A percentile compares a stretch with the other conserved stretches of the same genome.
Evolutionary conservation across 169 alveolate genomes (phyloP).

Genomic region (Neospora caninum): DNA sequence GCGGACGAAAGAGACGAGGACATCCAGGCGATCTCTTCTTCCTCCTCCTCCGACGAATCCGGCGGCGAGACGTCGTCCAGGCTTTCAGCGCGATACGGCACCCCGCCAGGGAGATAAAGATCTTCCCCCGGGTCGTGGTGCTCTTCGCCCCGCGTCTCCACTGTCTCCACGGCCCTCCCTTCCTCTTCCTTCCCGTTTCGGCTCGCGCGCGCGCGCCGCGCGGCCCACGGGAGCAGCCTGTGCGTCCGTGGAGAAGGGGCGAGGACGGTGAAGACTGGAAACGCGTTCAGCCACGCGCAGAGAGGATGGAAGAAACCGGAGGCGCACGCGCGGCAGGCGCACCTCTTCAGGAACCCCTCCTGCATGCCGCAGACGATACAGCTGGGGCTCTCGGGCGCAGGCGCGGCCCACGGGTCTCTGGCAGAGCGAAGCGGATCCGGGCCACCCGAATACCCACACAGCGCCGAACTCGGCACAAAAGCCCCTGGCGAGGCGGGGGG

Average conservation of each 20-base stretch:
- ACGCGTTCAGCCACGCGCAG: constrained; percentile 29
- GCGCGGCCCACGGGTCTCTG: neutral
- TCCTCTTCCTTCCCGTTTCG: no score
- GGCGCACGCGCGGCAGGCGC: neutral
- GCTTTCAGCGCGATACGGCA: neutral
- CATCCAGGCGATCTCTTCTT: neutral
- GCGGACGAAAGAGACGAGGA: neutral
- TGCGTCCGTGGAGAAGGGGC: neutral
- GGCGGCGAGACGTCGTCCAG: neutral
- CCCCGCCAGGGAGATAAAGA: neutral
- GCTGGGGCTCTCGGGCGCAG: neutral
- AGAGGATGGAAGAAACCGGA: neutral
- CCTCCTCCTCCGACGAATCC: neutral
- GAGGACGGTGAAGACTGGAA: neutral
- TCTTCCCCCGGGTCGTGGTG: neutral
- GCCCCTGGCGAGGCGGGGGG: no score
- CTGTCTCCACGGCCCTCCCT: neutral
- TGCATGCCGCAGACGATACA: neutral
- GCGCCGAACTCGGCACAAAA: no score
- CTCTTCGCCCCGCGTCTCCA: neutral
- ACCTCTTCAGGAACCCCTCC: neutral
- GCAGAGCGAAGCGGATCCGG: no score
- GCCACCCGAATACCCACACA: no score
- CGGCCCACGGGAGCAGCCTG: neutral
- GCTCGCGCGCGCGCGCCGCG: no score